phyloP scores from a whole-genome alignment of 345 rosid species.

The Hirschfeldia incana region DNA sequence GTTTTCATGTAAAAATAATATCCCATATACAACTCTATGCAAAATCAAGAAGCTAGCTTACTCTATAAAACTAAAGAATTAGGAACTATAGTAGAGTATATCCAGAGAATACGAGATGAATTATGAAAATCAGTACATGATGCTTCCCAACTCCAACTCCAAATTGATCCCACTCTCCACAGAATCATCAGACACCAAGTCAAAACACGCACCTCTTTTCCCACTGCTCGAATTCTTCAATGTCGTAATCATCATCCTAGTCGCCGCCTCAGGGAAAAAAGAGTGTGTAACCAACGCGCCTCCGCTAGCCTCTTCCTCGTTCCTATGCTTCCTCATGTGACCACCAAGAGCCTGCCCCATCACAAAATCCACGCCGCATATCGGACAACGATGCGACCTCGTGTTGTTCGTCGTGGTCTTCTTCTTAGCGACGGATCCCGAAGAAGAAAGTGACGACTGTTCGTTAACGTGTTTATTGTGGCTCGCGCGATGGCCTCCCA shows the following conservation, averaged over 20 bases:
- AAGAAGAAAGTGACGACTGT: not conserved
- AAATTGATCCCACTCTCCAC: not conserved
- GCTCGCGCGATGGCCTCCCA: conserved; percentile 89
- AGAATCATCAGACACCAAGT: not conserved
- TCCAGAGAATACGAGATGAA: not conserved
- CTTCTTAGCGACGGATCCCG: not conserved
- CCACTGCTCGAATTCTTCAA: conserved; percentile 49
- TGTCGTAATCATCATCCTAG: conserved; percentile 1
- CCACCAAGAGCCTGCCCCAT: conserved; percentile 90
- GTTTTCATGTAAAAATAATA: not conserved
- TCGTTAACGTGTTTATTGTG: conserved; percentile 55
- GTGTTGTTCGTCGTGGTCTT: conserved; percentile 37
- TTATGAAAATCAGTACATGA: not conserved
- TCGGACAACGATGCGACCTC: conserved; percentile 59
- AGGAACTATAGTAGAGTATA: not conserved
- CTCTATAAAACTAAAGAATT: not conserved
- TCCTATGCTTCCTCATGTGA: conserved; percentile 74
- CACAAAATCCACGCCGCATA: conserved; percentile 63
- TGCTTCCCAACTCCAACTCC: conserved; percentile 37
- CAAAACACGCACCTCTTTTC: conserved; percentile 33
- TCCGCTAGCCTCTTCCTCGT: conserved; percentile 1
- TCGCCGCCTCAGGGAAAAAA: conserved; percentile 37
- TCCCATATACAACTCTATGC: not conserved
- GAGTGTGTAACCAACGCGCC: conserved; percentile 34
- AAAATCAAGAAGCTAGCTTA: not conserved